Percentiles rank a stretch among this genome's conserved stretches.
phyloP scores from a whole-genome alignment of 1,284 basidiomycete species.

The Pterula multifida region DNA sequence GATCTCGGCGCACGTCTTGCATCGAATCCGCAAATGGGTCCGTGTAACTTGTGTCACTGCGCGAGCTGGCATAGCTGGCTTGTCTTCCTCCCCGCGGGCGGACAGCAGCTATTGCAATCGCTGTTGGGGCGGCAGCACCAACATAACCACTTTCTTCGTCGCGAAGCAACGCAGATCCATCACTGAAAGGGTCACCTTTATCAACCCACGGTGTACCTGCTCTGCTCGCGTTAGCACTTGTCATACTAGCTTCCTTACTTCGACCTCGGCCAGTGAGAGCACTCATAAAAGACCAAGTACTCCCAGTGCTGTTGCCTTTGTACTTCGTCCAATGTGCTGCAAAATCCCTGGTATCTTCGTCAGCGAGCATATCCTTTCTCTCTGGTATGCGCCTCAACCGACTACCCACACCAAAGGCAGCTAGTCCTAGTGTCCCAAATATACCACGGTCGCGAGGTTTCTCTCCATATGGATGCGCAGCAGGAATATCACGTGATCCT shows the following conservation, averaged over 20 bases:
- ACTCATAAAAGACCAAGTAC: slow-evolving; percentile 42
- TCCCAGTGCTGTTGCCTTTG: slow-evolving; percentile 26
- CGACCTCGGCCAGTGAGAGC: slow-evolving; percentile 30
- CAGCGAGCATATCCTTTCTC: slow-evolving; percentile 62
- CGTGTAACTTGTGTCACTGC: slow-evolving; percentile 25
- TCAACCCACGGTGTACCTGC: slow-evolving; percentile 26
- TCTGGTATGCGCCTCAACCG: slow-evolving; percentile 11
- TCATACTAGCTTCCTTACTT: slow-evolving; percentile 23
- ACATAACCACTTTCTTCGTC: slow-evolving; percentile 21
- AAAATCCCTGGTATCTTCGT: slow-evolving; percentile 56
- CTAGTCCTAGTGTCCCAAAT: slow-evolving; percentile 11
- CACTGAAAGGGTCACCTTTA: slow-evolving; percentile 40
- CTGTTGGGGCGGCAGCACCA: slow-evolving; percentile 13
- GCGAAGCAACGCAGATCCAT: slow-evolving; percentile 25
- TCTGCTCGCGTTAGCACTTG: slow-evolving; percentile 17
- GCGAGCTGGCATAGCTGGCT: slow-evolving; percentile 24
- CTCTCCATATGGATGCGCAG: slow-evolving; percentile 8
- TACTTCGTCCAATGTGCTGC: slow-evolving; percentile 18
- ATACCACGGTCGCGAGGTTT: slow-evolving; percentile 12
- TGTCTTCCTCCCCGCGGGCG: slow-evolving; percentile 24
- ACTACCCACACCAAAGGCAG: slow-evolving; percentile 11
- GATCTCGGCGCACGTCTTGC: slow-evolving; percentile 19
- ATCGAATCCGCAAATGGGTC: slow-evolving; percentile 48
- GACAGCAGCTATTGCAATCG: slow-evolving; percentile 11
- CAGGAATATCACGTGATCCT: slow-evolving; percentile 12